Conservation (phyloP, 1,284 basidiomycete genomes). For the Fistulina hepatica region DNA sequence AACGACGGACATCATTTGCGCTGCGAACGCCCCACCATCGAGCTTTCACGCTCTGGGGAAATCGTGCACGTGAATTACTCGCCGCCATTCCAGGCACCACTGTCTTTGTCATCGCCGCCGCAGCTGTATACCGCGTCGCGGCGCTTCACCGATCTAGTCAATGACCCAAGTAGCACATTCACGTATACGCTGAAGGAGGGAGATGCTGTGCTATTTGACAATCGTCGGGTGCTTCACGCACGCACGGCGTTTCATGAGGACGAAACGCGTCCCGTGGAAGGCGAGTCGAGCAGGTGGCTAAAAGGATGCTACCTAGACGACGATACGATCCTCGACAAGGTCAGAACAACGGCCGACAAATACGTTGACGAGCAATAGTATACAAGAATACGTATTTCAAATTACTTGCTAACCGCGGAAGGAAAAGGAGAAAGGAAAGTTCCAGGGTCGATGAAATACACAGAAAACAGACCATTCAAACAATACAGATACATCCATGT, state of each 20-base stretch:
- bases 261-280: constrained; percentile 22
- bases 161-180: constrained; percentile 44
- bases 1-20: constrained; percentile 86
- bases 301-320: constrained; percentile 84
- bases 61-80: constrained; percentile 80
- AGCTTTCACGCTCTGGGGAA: constrained; percentile 33
- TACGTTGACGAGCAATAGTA: too few species aligned
- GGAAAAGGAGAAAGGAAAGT: too few species aligned
- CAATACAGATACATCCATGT: too few species aligned
- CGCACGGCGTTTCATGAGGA: constrained; percentile 58
- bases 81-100: constrained; percentile 89
- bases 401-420: too few species aligned
- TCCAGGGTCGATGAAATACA: too few species aligned
- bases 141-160: constrained; percentile 53
- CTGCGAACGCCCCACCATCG: constrained; percentile 70
- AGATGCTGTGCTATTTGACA: constrained; percentile 89
- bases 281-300: constrained; percentile 62
- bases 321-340: constrained; percentile 55
- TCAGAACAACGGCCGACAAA: too few species aligned
- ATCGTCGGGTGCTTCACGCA: constrained; percentile 85
- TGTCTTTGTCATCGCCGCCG: constrained; percentile 39
- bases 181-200: constrained; percentile 71
- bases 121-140: constrained; percentile 59
- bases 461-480: too few species aligned
- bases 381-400: too few species aligned